Evolutionary conservation across 2,329 filamentous ascomycete species (phyloP), one percentile per base, ranked within the genome.

Genomic region (Cladosporium cucumerinum): DNA sequence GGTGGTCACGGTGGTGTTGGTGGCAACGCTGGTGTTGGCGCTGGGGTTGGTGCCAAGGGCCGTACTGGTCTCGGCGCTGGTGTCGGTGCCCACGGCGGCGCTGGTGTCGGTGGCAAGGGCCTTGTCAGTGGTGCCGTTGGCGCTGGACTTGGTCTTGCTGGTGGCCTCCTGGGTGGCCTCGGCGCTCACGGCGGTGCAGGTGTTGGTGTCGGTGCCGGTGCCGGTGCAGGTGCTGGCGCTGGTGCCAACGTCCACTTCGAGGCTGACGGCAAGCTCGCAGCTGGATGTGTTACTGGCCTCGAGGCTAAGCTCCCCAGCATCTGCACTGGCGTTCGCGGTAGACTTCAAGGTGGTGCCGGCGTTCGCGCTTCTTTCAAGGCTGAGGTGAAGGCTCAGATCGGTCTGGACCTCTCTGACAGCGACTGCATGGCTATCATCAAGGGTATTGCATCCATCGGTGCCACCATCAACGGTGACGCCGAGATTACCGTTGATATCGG

Each of bases 371-470:
- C 60, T 32, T 28, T 62, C 60, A 55, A 62, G 60, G 60, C 60
- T 55, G 60, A 62, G 49, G 26, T 62, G 18, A 43, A 62, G 49
- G 49, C 49, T 26, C 60, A 62, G 60, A 26, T 46, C 7, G 60
- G 60, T 32, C 48, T 62, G 21, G 49, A 62, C 30, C 60, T 62
- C 8, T 39, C 48, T n/a, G 60, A 62, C 25, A 34, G 26, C 32
- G 48, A 62, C 32, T 54, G 49, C 49, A 55, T 21, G 48, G n/a
- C 49, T 11, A 52, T 62, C 49, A 21, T 62, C 34, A 62, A 62
- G 60, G 60, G 60, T 62, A 46, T 62, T 25, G 49, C 49, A 18
- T 62, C 60, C 60, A 62, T 62, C 18, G 60, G 60, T 62, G 60
- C 60, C 21, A 55, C 60, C 36, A 28, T 62, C 30, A 26, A 26